phyloP scores from a whole-genome alignment of 208 protist species.

The Crithidia brevicula region DNA sequence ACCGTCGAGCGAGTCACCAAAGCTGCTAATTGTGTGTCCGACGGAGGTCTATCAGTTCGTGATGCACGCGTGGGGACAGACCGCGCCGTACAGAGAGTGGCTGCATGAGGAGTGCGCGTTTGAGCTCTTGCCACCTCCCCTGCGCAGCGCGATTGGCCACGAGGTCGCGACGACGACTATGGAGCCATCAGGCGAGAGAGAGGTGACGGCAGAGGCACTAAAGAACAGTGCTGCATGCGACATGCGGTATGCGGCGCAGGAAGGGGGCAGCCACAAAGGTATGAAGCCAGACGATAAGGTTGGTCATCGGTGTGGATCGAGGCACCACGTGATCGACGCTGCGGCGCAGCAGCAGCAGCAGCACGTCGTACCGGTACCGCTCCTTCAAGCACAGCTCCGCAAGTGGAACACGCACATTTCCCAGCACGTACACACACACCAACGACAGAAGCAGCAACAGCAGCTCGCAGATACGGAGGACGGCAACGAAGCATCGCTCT shows the following conservation, averaged over 20 bases:
- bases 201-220: too few species aligned
- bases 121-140: slow-evolving; percentile 53
- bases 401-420: slow-evolving; percentile 33
- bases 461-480: too few species aligned
- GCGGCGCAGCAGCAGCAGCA: neutral
- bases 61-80: slow-evolving; percentile 50
- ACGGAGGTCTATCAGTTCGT: slow-evolving; percentile 76
- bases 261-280: too few species aligned
- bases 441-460: neutral
- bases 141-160: neutral
- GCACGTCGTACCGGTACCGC: slow-evolving; percentile 30
- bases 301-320: too few species aligned
- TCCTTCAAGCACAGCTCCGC: slow-evolving; percentile 22
- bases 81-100: slow-evolving; percentile 44
- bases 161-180: neutral
- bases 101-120: slow-evolving; percentile 64
- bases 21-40: slow-evolving; percentile 74
- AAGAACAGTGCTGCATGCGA: too few species aligned
- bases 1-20: neutral
- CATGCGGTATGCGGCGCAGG: too few species aligned
- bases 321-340: neutral
- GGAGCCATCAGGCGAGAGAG: neutral
- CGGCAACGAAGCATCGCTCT: too few species aligned
- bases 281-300: too few species aligned
- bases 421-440: neutral